Evolutionary conservation across 2,329 filamentous ascomycete genomes (phyloP), one percentile per base, ranked within the genome.

Genomic region (Diaporthe sp.): DNA sequence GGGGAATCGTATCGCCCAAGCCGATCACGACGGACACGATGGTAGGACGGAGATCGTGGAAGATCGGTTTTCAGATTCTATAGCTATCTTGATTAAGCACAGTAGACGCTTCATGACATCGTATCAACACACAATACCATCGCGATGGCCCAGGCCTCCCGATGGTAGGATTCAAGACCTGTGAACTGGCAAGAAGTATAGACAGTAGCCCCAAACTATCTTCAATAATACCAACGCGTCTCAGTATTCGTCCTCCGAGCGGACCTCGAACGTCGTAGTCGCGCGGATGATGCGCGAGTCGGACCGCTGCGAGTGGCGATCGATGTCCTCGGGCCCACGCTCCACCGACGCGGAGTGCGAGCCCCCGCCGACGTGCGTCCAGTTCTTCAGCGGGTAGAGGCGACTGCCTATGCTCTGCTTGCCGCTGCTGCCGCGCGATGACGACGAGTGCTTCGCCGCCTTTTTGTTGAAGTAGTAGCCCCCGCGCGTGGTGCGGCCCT

Each of bases 231-330:
- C 4, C 30, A 12, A 35, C 22, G 17, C 13, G 35, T 35, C 30
- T 57, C 54, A 57, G 2, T 8, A 33, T 2, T 35, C 54, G 8
- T 35, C 30, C 30, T 57, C 57, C n/a, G 57, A 60, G 10, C 57
- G 57, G 22, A 60, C n/a, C 57, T 60, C 57, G 13, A 60, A 60
- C 22, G 57, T 60, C 12, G 57, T 60, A 35, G 57, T 60, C 35
- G 57, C 57, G 6, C 35, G 57, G n/a, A 60, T 60, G 57, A 60
- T 60, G 33, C 57, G 57, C n/a, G 57, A 60, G 57, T 60, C 57
- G n/a, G 57, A 60, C 35, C 57, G 57, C 35, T 60, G 57, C 35
- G 57, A 60, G 22, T 60, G 22, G 13, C 15, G 57, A 42, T 60
- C 57, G 12, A 15, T 4, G 5, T 60, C 57, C 57, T 60, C 57